Base-by-base conservation (phyloP, 805 yeast species). In the Myxozyma udenii region DNA sequence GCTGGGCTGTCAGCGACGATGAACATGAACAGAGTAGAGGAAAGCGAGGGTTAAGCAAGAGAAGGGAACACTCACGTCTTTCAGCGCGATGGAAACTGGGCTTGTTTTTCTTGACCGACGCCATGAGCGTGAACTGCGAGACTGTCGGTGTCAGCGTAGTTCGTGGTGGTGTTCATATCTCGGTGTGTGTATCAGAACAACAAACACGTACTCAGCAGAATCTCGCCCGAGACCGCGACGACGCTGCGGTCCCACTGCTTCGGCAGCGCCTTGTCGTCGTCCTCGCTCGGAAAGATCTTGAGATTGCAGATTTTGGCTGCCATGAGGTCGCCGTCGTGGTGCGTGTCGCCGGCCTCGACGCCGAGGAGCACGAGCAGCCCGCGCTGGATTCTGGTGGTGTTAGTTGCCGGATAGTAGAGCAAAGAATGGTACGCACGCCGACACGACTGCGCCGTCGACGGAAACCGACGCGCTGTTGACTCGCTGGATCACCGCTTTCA, bases 81-180 rank as follows among this genome's bases (percentile, higher is more conserved):
- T 90, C 95, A 0, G 98, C 98, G 53, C 74, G 73, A 65, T 91
- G 98, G 46, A 68, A 93, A 88, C 65, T 93, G 96, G 0, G 98
- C 98, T 64, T 91, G 11, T 97, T 98, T 66, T 93, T 93, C 60
- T 81, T 85, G 19, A 93, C 79, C 38, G 78, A 84, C 0, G 88
- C 98, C 66, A 84, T 80, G 37, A 93, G 73, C 0, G 98, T 93
- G 71, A 93, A 93, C 65, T 93, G 98, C 1, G 96, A 87, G 0
- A 93, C 91, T 66, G 36, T 5, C 12, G n/a, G n/a, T n/a, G n/a
- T n/a, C n/a, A n/a, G n/a, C n/a, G n/a, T n/a, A n/a, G n/a, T n/a
- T n/a, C n/a, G n/a, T n/a, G n/a, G n/a, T n/a, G n/a, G n/a, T n/a
- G 11, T 48, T n/a, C 12, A 43, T 11, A 35, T n/a, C n/a, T n/a